Percentiles rank a stretch among this genome's conserved stretches.
Evolutionary conservation across 2,329 filamentous ascomycete species (phyloP).

Genomic region (Penicillium sp.): DNA sequence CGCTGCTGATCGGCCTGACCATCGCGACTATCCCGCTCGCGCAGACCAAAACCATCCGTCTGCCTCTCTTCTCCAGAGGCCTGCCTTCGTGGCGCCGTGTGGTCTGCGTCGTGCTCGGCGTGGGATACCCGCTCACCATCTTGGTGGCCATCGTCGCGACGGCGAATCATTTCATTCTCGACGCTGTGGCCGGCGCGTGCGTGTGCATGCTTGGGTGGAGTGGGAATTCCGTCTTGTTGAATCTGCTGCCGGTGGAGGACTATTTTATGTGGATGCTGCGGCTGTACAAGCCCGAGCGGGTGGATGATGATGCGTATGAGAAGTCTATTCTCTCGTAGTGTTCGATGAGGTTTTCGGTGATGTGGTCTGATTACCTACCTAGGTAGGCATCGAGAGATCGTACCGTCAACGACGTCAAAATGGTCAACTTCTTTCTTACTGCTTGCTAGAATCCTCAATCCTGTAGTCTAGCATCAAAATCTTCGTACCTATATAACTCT

Average conservation of each 20-base stretch:
- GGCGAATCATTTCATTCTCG: slow-evolving; percentile 69
- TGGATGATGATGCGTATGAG: slow-evolving; percentile 14
- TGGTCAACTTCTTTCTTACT: too few species aligned
- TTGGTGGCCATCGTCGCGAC: slow-evolving; percentile 66
- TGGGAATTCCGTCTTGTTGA: slow-evolving; percentile 54
- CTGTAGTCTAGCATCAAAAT: too few species aligned
- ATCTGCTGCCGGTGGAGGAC: slow-evolving; percentile 63
- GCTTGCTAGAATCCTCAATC: too few species aligned
- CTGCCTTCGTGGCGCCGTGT: slow-evolving; percentile 49
- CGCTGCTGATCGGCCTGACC: slow-evolving; percentile 67
- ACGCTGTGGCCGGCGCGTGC: slow-evolving; percentile 64
- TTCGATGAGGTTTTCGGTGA: too few species aligned
- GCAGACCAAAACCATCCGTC: slow-evolving; percentile 23
- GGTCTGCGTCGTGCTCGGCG: slow-evolving; percentile 49
- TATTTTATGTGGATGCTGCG: slow-evolving; percentile 61
- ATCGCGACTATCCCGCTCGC: slow-evolving; percentile 62
- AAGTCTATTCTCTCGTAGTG: background rate
- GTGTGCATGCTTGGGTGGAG: slow-evolving; percentile 64
- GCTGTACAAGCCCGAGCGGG: slow-evolving; percentile 59
- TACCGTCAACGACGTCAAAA: too few species aligned
- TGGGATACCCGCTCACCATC: slow-evolving; percentile 63
- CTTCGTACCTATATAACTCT: too few species aligned
- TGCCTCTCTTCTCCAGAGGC: slow-evolving; percentile 25
- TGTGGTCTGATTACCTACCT: background rate
- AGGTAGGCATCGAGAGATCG: too few species aligned